Percentiles rank a stretch among this genome's conserved stretches.
phyloP scores from a whole-genome alignment of 495 filamentous ascomycete genomes.

The Poronia punctata region DNA sequence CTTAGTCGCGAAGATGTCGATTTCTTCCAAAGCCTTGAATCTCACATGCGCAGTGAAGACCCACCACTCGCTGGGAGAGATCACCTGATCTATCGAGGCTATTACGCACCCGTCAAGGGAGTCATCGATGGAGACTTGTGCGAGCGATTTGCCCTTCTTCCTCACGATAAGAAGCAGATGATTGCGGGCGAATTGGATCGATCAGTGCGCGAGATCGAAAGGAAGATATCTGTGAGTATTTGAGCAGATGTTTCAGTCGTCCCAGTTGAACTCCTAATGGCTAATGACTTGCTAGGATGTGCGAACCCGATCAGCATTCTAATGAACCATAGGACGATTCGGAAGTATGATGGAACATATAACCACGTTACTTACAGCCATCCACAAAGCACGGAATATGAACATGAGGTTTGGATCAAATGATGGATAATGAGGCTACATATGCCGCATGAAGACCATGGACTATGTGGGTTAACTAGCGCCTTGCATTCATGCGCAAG shows the following conservation, averaged over 20 bases:
- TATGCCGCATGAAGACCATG: no score
- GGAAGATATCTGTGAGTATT: conserved; percentile 84
- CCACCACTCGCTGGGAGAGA: conserved; percentile 84
- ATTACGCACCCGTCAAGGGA: conserved; percentile 95
- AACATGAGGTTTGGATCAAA: no score
- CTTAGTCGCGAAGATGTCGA: conserved; percentile 85
- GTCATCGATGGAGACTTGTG: conserved; percentile 98
- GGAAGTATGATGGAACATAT: conserved; percentile 7
- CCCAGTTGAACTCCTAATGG: background rate
- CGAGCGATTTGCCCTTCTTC: conserved; percentile 76
- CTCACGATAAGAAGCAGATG: conserved; percentile 83
- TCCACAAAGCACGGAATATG: no score
- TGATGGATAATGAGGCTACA: no score
- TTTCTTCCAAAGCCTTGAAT: conserved; percentile 92
- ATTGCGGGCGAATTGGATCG: conserved; percentile 90
- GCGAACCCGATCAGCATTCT: conserved; percentile 82
- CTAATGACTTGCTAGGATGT: conserved; percentile 56
- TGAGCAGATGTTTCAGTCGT: conserved; percentile 26
- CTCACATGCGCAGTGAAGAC: conserved; percentile 75
- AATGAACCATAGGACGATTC: conserved; percentile 15
- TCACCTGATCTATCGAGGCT: conserved; percentile 88
- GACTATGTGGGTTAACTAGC: background rate
- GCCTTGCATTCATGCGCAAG: background rate
- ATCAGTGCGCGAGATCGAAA: conserved; percentile 83
- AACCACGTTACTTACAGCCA: conserved; percentile 8